Conservation (phyloP, 306 rosid genomes). For the Elaeagnus macrophylla region DNA sequence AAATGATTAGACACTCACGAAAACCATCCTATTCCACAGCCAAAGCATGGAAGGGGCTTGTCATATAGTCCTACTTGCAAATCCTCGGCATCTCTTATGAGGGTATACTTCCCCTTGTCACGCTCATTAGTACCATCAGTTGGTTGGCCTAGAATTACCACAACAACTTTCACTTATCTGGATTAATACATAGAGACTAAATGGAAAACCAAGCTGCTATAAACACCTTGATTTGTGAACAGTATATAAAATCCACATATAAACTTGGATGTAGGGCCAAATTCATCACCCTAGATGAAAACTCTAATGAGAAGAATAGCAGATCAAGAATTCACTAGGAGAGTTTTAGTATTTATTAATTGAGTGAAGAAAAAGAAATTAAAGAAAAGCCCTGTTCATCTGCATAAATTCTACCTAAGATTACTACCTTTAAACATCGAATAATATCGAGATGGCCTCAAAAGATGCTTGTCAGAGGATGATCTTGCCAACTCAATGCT, state of each 20-base stretch:
- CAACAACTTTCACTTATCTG: slow-evolving; percentile 28
- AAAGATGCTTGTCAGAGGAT: slow-evolving; percentile 61
- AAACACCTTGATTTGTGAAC: slow-evolving; percentile 7
- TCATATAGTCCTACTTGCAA: slow-evolving; percentile 61
- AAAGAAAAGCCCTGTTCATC: neutral
- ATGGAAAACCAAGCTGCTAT: slow-evolving; percentile 18
- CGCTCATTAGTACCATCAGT: slow-evolving; percentile 32
- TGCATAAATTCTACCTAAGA: neutral
- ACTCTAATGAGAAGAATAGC: too few species aligned
- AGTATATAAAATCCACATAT: neutral
- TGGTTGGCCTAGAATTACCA: slow-evolving; percentile 52
- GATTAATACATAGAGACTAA: slow-evolving; percentile 3
- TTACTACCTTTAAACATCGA: slow-evolving; percentile 59
- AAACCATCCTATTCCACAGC: slow-evolving; percentile 97
- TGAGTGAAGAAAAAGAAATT: too few species aligned
- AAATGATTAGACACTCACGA: slow-evolving; percentile 54
- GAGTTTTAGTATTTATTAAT: too few species aligned
- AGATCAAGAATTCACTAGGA: too few species aligned
- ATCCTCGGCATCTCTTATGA: slow-evolving; percentile 67
- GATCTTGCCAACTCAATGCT: slow-evolving; percentile 48
- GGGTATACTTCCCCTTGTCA: slow-evolving; percentile 57
- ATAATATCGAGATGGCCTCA: slow-evolving; percentile 71
- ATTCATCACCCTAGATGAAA: neutral
- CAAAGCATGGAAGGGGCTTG: slow-evolving; percentile 85
- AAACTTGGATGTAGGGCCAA: neutral